Evolutionary conservation across 1,284 basidiomycete species (phyloP).

Genomic region (Moesziomyces sp.): DNA sequence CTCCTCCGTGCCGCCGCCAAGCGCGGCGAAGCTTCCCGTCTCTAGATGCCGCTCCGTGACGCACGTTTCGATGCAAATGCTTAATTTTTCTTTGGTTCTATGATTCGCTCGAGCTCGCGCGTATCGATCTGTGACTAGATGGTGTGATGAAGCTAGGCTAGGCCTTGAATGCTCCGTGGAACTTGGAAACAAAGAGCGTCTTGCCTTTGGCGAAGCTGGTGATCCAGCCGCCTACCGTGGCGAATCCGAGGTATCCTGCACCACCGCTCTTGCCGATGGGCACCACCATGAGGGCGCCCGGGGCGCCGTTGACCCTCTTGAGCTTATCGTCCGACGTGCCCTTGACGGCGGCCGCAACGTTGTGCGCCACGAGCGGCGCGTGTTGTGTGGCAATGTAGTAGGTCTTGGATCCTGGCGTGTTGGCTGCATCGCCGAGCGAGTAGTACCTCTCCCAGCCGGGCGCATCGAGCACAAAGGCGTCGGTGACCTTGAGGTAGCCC

Average conservation of each 20-base stretch:
- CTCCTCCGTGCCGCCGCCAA: conserved; percentile 45
- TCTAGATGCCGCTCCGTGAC: conserved; percentile 5
- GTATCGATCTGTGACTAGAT: background rate
- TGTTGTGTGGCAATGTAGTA: conserved; percentile 28
- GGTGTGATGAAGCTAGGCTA: conserved; percentile 1
- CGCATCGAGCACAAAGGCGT: conserved; percentile 27
- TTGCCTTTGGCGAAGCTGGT: conserved; percentile 44
- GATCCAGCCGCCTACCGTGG: conserved; percentile 31
- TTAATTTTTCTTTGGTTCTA: background rate
- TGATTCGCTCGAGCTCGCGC: background rate
- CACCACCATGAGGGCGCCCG: conserved; percentile 21
- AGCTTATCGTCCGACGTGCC: conserved; percentile 3
- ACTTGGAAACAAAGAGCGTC: conserved; percentile 28
- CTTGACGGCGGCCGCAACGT: conserved; percentile 40
- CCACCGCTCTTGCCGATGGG: conserved; percentile 47
- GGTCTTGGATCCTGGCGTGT: conserved; percentile 51
- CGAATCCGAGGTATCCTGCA: conserved; percentile 25
- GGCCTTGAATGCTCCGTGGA: conserved; percentile 26
- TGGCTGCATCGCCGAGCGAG: conserved; percentile 60
- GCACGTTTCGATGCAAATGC: background rate
- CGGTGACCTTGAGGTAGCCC: conserved; percentile 66
- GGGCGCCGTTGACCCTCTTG: conserved; percentile 12
- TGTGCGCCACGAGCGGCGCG: conserved; percentile 39
- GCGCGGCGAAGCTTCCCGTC: conserved; percentile 27
- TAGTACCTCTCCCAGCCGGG: conserved; percentile 46